These are phyloP conservation scores for Corymbia maculata DNA, from an alignment of 345 rosid genomes.

Conservation along the genomic window DNA sequence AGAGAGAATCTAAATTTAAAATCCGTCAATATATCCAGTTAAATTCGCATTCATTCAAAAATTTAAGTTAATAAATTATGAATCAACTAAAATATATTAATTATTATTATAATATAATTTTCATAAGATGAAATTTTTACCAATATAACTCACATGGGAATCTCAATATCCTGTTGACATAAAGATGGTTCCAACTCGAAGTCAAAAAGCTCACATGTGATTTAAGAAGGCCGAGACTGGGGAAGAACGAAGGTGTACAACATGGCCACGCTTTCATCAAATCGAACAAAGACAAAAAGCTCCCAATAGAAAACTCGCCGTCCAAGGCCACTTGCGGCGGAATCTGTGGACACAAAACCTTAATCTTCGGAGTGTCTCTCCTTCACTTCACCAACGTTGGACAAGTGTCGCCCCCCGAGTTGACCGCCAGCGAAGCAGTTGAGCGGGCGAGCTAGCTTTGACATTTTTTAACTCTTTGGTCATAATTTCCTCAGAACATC, in stretches of 20 bases:
- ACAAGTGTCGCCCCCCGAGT: background rate
- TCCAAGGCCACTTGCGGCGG: background rate
- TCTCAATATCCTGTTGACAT: background rate
- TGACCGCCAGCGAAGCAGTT: background rate
- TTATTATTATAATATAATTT: rapidly evolving
- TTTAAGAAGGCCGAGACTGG: background rate
- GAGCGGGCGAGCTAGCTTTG: background rate
- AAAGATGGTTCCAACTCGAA: background rate
- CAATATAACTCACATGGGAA: background rate
- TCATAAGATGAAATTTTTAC: rapidly evolving
- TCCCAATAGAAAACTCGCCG: background rate
- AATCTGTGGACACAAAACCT: background rate
- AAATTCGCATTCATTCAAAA: rapidly evolving
- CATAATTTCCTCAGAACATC: background rate
- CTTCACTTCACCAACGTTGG: background rate
- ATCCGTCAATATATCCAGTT: no score
- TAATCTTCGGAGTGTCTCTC: background rate
- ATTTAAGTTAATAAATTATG: rapidly evolving
- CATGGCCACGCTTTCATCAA: background rate
- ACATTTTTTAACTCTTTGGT: background rate
- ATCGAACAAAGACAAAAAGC: background rate
- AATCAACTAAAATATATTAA: background rate
- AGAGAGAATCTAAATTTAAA: background rate
- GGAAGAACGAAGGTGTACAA: background rate
- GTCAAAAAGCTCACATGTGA: background rate